Conservation (phyloP, 768 basidiomycete genomes). For the Leccinum olivaceopallidum region DNA sequence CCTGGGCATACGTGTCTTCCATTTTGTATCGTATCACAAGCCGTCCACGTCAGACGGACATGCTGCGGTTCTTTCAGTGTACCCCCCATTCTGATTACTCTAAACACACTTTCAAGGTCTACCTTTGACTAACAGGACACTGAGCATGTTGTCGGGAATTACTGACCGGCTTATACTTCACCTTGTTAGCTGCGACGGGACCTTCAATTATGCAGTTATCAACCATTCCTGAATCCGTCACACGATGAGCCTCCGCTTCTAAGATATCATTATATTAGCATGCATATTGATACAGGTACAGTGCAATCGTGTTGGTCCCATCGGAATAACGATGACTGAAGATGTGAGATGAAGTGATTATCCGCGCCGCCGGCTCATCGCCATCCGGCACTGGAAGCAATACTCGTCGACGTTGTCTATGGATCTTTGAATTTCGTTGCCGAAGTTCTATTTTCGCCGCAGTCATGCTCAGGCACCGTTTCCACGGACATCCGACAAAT, state of each 20-base stretch:
- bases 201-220: constrained; percentile 4
- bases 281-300: constrained; percentile 29
- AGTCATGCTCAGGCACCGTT: constrained; percentile 10
- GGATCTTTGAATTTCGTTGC: constrained; percentile 65
- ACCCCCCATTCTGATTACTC: neutral
- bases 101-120: neutral
- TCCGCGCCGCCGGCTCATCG: constrained; percentile 40
- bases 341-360: constrained; percentile 1
- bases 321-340: constrained; percentile 3
- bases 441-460: constrained; percentile 53
- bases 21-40: neutral
- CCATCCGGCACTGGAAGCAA: constrained; percentile 69
- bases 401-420: constrained; percentile 71
- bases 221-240: neutral
- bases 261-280: constrained; percentile 22
- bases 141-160: neutral
- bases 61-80: neutral
- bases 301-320: constrained; percentile 25
- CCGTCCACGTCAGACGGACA: neutral
- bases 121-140: neutral
- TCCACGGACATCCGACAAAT: constrained; percentile 12
- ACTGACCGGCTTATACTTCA: neutral
- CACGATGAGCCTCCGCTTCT: constrained; percentile 2
- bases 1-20: neutral
- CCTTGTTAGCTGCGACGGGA: neutral